Conservation (phyloP, 2,329 filamentous ascomycete genomes). For the Claviceps lovelessii region DNA sequence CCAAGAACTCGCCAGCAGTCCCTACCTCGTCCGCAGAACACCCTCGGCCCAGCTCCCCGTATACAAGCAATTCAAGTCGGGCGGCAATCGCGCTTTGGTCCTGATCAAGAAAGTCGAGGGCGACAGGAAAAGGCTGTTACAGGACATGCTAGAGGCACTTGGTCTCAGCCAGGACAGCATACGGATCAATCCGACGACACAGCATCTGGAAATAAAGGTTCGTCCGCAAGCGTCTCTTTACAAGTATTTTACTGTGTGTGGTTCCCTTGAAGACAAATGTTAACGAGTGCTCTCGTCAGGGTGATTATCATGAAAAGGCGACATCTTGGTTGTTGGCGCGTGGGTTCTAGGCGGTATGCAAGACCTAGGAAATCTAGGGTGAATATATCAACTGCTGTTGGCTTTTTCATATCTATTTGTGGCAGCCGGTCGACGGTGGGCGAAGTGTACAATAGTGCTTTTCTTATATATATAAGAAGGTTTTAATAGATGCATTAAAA, state of each 20-base stretch:
- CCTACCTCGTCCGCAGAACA: conserved; percentile 62
- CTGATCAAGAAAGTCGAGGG: conserved; percentile 68
- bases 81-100: conserved; percentile 63
- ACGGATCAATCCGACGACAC: conserved; percentile 44
- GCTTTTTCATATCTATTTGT: conserved; percentile 3
- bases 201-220: conserved; percentile 64
- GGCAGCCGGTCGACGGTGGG: conserved; percentile 2
- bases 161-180: conserved; percentile 40
- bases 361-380: background rate
- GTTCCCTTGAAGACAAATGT: background rate
- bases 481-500: no score
- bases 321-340: conserved; percentile 19
- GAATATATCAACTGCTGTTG: no score
- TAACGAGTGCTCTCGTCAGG: conserved; percentile 15
- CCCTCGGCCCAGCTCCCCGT: conserved; percentile 57
- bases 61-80: conserved; percentile 59
- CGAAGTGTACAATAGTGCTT: conserved; percentile 8
- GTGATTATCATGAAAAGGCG: conserved; percentile 17
- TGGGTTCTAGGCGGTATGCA: conserved; percentile 18
- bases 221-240: conserved; percentile 7
- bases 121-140: conserved; percentile 46
- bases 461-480: background rate
- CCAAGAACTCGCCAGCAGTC: conserved; percentile 18
- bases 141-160: conserved; percentile 48
- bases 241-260: background rate